These are phyloP conservation scores for Salvia miltiorrhiza DNA, from an alignment of 257 asterid genomes.

Conservation along the genomic window DNA sequence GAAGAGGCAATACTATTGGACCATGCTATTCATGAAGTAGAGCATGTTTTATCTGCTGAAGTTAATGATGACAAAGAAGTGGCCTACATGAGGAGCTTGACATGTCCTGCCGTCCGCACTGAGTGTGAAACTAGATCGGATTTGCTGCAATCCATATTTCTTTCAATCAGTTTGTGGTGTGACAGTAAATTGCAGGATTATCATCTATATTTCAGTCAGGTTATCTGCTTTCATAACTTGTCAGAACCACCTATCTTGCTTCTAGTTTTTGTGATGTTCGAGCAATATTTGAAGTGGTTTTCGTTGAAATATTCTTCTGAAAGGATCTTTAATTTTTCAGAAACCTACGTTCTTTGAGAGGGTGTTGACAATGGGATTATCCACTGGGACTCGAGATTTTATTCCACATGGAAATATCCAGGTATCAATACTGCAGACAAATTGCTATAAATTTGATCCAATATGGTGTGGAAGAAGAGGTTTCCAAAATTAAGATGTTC, in stretches of 20 bases:
- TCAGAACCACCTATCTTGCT: slow-evolving; percentile 9
- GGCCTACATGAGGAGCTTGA: slow-evolving; percentile 60
- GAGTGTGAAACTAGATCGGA: slow-evolving; percentile 47
- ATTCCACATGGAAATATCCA: slow-evolving; percentile 41
- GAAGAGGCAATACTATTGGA: slow-evolving; percentile 63
- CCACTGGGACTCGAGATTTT: slow-evolving; percentile 46
- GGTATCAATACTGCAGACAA: slow-evolving; percentile 42
- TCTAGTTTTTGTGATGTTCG: slow-evolving; percentile 26
- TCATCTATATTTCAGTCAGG: slow-evolving; percentile 83
- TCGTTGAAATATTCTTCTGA: slow-evolving; percentile 29
- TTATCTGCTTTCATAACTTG: slow-evolving; percentile 30
- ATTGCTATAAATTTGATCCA: slow-evolving; percentile 8
- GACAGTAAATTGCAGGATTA: slow-evolving; percentile 81
- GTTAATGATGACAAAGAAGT: slow-evolving; percentile 50
- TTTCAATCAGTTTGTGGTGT: slow-evolving; percentile 81
- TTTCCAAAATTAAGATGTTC: not conserved
- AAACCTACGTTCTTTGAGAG: slow-evolving; percentile 61
- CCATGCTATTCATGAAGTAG: slow-evolving; percentile 58
- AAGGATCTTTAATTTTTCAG: slow-evolving; percentile 47
- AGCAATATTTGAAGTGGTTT: slow-evolving; percentile 6
- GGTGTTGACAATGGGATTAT: slow-evolving; percentile 60
- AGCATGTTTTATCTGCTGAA: slow-evolving; percentile 52
- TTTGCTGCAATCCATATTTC: slow-evolving; percentile 60
- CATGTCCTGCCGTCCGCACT: slow-evolving; percentile 40
- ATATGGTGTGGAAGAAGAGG: not conserved